Percentiles rank a stretch among this genome's conserved stretches.
These are phyloP conservation scores for Hypericum perforatum DNA, from an alignment of 345 rosid species.

Conservation along the genomic window DNA sequence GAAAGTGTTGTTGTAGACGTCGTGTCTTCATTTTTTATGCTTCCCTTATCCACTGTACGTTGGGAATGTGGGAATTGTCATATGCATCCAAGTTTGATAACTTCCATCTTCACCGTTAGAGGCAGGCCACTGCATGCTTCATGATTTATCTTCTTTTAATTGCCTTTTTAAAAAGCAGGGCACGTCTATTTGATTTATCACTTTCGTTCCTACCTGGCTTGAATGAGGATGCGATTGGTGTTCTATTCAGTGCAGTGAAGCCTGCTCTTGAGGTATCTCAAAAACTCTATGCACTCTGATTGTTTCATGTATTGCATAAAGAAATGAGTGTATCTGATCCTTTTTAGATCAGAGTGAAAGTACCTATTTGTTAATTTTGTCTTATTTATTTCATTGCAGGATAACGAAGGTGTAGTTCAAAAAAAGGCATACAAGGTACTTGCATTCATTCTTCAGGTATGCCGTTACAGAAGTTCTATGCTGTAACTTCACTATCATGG, in stretches of 20 bases:
- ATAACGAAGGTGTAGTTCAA: slow-evolving; percentile 58
- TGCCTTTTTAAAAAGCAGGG: slow-evolving; percentile 33
- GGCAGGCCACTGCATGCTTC: background rate
- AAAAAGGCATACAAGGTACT: slow-evolving; percentile 94
- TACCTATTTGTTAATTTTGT: background rate
- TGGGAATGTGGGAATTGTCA: too few species aligned
- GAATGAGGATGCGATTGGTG: slow-evolving; percentile 40
- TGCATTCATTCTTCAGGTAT: slow-evolving; percentile 68
- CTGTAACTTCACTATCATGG: too few species aligned
- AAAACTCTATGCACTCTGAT: background rate
- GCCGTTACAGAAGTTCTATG: slow-evolving; percentile 1
- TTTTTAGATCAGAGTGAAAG: background rate
- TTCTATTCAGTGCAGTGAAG: slow-evolving; percentile 49
- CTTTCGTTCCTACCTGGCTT: slow-evolving; percentile 74
- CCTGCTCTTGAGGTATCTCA: slow-evolving; percentile 69
- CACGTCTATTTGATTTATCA: slow-evolving; percentile 65
- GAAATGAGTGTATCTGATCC: too few species aligned
- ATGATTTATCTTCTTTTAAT: slow-evolving; percentile 11
- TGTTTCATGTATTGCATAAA: background rate
- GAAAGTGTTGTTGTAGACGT: too few species aligned
- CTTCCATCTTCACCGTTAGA: background rate
- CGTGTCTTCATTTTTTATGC: too few species aligned
- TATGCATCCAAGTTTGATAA: background rate
- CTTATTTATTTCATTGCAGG: slow-evolving; percentile 37
- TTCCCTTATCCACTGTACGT: too few species aligned